These are phyloP conservation scores for Pelagomonas calceolata DNA, from an alignment of 108 stramenopile genomes.

Conservation along the genomic window DNA sequence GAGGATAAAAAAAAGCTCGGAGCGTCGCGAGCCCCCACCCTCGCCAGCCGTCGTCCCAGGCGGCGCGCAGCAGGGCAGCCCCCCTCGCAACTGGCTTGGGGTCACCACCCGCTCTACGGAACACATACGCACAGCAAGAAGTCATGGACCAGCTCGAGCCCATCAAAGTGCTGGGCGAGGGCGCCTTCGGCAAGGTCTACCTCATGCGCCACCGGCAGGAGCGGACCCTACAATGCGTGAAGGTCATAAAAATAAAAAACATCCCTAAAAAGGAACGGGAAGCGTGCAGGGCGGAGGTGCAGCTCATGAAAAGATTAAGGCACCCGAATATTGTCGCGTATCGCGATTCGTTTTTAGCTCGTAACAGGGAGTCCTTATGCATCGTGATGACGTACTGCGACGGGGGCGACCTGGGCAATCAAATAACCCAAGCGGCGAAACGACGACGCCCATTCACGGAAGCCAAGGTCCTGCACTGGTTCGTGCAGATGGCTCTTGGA, in stretches of 20 bases:
- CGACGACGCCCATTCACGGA: slow-evolving; percentile 24
- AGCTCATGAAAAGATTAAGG: slow-evolving; percentile 30
- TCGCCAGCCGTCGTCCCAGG: too few species aligned
- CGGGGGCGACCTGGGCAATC: slow-evolving; percentile 33
- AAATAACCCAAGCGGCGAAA: slow-evolving; percentile 11
- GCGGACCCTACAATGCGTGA: slow-evolving; percentile 35
- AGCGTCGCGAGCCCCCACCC: too few species aligned
- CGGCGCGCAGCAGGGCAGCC: too few species aligned
- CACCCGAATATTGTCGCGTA: slow-evolving; percentile 54
- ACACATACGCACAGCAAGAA: too few species aligned
- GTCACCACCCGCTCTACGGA: too few species aligned
- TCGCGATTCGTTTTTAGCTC: slow-evolving; percentile 28
- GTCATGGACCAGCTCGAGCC: background rate
- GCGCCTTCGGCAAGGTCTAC: slow-evolving; percentile 56
- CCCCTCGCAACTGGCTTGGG: too few species aligned
- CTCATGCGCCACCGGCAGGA: slow-evolving; percentile 34
- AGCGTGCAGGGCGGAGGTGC: slow-evolving; percentile 34
- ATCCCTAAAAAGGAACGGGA: slow-evolving; percentile 44
- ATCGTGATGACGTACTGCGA: slow-evolving; percentile 48
- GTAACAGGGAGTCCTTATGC: slow-evolving; percentile 22
- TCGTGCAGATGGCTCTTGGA: slow-evolving; percentile 38
- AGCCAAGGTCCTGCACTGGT: slow-evolving; percentile 36
- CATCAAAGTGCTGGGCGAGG: slow-evolving; percentile 38
- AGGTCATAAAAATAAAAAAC: slow-evolving; percentile 35
- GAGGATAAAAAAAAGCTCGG: too few species aligned